Conservation (phyloP, 805 yeast species). For the Ogataea corticis region DNA sequence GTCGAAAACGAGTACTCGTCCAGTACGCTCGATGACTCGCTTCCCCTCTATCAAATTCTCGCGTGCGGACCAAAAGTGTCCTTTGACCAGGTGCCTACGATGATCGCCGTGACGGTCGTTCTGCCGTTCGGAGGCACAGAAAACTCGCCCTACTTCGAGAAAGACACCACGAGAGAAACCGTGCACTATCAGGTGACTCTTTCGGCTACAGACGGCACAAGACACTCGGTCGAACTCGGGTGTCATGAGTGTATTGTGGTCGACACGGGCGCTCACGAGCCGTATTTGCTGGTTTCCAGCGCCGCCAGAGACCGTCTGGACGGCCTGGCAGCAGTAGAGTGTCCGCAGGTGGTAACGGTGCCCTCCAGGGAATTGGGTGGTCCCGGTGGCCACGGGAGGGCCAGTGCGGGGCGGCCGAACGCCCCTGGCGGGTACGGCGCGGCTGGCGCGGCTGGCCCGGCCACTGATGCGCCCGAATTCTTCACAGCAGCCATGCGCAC, state of each 20-base stretch:
- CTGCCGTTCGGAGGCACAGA: conserved; percentile 5
- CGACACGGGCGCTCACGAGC: conserved; percentile 36
- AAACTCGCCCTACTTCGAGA: conserved; percentile 10
- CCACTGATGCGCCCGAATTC: no score
- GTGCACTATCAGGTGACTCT: conserved; percentile 31
- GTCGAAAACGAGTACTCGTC: conserved; percentile 21
- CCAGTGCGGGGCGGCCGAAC: not conserved
- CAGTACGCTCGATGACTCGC: conserved; percentile 9
- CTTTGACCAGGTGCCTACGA: conserved; percentile 22
- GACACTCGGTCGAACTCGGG: conserved; percentile 27
- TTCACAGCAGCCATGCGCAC: not conserved
- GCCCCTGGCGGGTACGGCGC: not conserved
- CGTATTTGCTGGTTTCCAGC: conserved; percentile 42
- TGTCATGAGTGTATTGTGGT: conserved; percentile 44
- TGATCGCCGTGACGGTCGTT: conserved; percentile 15
- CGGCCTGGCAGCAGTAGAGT: conserved; percentile 15
- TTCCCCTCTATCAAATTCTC: conserved; percentile 21
- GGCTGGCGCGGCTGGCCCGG: no score
- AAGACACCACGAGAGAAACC: conserved; percentile 3
- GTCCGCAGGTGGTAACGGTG: not conserved
- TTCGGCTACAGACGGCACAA: conserved; percentile 14
- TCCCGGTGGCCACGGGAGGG: not conserved
- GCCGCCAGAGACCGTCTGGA: conserved; percentile 36
- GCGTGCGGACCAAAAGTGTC: conserved; percentile 16
- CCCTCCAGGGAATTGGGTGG: not conserved